Evolutionary conservation across 2,329 filamentous ascomycete species (phyloP), one percentile per base, ranked within the genome.

Genomic region (Fusarium drepaniforme): DNA sequence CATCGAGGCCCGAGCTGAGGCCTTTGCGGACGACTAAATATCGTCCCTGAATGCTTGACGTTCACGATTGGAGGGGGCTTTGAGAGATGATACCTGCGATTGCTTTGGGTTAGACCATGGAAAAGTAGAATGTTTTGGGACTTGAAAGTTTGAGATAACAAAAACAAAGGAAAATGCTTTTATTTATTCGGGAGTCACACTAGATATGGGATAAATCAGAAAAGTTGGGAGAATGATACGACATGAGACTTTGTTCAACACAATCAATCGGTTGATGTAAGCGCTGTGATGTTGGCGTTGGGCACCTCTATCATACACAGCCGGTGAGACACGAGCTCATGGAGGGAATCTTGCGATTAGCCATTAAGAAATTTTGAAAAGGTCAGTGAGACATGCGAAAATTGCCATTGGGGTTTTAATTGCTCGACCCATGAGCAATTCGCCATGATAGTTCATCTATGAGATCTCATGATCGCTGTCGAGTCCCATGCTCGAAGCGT

Each of bases 1-100:
- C 60, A 78, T 82, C 35, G 83, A 86, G 72, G 84, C 84, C 61
- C 82, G 83, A 66, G 84, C 79, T 38, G 85, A 86, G 77, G 84
- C 84, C 21, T 86, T 86, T 68, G 81, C 79, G 33, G 81, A 86
- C 33, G 83, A 82, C 56, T 85, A 75, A 76, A 53, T 51, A n/a
- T 8, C 37, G 5, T 13, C 13, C 11, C 15, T 25, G 35, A 30
- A 15, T 40, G 46, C 16, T 56, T 53, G 23, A 4, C 37, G 8
- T 49, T 33, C 15, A 12, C 18, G 12, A 30, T 46, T 35, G 42
- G 23, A 33, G n/a, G 30, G 53, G 38, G 23, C 8, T 21, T 37
- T 66, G 40, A 30, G 58, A 40, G 40, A 53, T 38, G 60, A 63
- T 56, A 49, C 46, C 42, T 35, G 40, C 33, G 53, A 67, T 76